Conservation (phyloP, 139 green algal species). For the Picochlorum sp. region DNA sequence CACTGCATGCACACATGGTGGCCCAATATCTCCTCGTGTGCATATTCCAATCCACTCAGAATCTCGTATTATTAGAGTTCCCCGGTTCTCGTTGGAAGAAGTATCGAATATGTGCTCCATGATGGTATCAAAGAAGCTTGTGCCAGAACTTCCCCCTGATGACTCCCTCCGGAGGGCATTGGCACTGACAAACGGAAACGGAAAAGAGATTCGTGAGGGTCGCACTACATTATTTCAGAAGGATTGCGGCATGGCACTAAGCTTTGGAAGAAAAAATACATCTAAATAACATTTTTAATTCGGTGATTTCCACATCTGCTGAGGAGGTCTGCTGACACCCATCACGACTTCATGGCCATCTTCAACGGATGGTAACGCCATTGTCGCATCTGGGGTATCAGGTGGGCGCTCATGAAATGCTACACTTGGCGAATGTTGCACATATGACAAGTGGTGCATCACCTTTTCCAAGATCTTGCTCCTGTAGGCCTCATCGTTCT, state of each 20-base stretch:
- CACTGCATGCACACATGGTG: neutral
- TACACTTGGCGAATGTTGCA: constrained; percentile 21
- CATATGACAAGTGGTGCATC: constrained; percentile 15
- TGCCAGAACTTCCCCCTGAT: neutral
- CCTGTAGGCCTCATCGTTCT: constrained; percentile 42
- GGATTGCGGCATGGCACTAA: neutral
- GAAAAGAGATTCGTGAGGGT: constrained; percentile 4
- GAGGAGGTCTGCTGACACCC: neutral
- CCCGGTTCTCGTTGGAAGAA: constrained; percentile 5
- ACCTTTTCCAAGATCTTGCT: constrained; percentile 31
- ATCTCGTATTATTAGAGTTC: constrained; percentile 7
- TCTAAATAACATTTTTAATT: neutral
- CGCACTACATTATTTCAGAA: constrained; percentile 1
- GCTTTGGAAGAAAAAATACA: constrained; percentile 7
- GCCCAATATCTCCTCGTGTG: neutral
- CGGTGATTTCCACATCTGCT: constrained; percentile 1
- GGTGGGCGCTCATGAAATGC: constrained; percentile 37
- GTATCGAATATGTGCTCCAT: neutral
- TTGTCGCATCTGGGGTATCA: constrained; percentile 3
- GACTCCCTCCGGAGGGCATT: neutral
- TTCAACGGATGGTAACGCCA: neutral
- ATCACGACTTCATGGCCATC: neutral
- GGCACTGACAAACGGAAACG: constrained; percentile 13
- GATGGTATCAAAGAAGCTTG: neutral
- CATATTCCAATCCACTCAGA: neutral